Evolutionary conservation across 2,329 filamentous ascomycete genomes (phyloP).

Genomic region (Trichophyton schoenleinii): DNA sequence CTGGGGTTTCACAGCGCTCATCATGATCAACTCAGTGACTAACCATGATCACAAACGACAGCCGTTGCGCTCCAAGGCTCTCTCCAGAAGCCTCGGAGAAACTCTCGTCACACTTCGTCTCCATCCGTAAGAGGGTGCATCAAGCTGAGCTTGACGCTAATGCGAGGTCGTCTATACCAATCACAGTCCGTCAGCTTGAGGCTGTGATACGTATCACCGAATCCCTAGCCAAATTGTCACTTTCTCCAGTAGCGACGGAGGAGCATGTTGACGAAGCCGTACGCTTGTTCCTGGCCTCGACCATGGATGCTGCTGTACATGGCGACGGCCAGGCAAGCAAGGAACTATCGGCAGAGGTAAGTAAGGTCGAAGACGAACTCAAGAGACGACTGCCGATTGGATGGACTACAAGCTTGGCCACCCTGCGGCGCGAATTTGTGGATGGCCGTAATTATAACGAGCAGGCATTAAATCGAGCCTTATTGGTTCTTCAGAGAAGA

Average conservation of each 20-base stretch:
- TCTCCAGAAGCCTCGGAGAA: slow-evolving; percentile 88
- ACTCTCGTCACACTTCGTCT: slow-evolving; percentile 92
- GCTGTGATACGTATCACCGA: slow-evolving; percentile 96
- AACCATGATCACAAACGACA: slow-evolving; percentile 25
- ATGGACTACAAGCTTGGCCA: slow-evolving; percentile 84
- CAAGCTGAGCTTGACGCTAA: slow-evolving; percentile 82
- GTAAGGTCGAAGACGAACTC: slow-evolving; percentile 77
- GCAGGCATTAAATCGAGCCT: slow-evolving; percentile 66
- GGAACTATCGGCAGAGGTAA: slow-evolving; percentile 81
- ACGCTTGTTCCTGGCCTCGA: slow-evolving; percentile 85
- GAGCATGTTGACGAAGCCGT: slow-evolving; percentile 95
- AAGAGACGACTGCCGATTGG: slow-evolving; percentile 80
- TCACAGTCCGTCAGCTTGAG: slow-evolving; percentile 93
- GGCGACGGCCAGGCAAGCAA: slow-evolving; percentile 71
- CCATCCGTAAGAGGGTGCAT: slow-evolving; percentile 87
- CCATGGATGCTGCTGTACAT: slow-evolving; percentile 94
- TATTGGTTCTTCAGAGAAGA: slow-evolving; percentile 74
- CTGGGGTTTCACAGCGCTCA: slow-evolving; percentile 20
- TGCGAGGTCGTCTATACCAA: slow-evolving; percentile 82
- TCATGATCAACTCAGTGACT: not conserved
- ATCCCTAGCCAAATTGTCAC: slow-evolving; percentile 78
- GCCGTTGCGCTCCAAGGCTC: slow-evolving; percentile 81
- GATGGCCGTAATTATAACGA: slow-evolving; percentile 85
- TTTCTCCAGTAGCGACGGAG: slow-evolving; percentile 78
- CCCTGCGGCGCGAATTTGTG: slow-evolving; percentile 77